Base-by-base conservation (phyloP, 148 eudicot species). In the Persicaria maculosa region DNA sequence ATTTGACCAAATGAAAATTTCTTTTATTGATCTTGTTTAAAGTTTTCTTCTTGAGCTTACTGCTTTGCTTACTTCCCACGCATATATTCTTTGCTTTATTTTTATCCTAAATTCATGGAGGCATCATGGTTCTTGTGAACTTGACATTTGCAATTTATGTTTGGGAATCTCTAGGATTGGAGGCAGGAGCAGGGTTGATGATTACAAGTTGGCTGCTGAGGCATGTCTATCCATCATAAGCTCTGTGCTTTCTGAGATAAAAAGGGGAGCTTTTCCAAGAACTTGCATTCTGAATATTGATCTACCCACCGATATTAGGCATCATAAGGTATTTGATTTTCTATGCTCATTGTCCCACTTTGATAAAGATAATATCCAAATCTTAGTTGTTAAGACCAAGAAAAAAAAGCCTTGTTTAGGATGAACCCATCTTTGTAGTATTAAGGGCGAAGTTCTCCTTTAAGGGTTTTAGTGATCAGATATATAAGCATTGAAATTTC, bases 271-370 rank as follows among this genome's bases (percentile, higher is more conserved):
- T 0, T 91, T 84, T 79, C 97, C 96, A 22, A 81, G 75, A 74
- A 87, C 80, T 53, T 91, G 97, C 78, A 91, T 94, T 78, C 75
- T 94, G 82, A 94, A 94, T 76, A 81, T 94, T 73, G 91, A 91
- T 81, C 79, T 94, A 73, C 98, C 98, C n/a, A 74, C 91, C 64
- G 82, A 91, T 84, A 82, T 94, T 40, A 81, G 77, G 74, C 80
- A 83, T 82, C 97, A 91, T 75, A 91, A 94, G 96, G 98, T 94
- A 77, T 19, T 44, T n/a, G 12, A 1, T 69, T 44, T 44, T 44
- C 48, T 69, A 45, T 44, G 6, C 11, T 19, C 16, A 22, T 69
- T 4, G 15, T 12, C 36, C 20, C 43, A 31, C 43, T 16, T 44
- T 67, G 44, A 44, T 14, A 67, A 36, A 36, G 46, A 12, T 67